A percentile compares a stretch with the other conserved stretches of the same genome.
phyloP scores from a whole-genome alignment of 163 green algal species.

The Scenedesmus sp. region DNA sequence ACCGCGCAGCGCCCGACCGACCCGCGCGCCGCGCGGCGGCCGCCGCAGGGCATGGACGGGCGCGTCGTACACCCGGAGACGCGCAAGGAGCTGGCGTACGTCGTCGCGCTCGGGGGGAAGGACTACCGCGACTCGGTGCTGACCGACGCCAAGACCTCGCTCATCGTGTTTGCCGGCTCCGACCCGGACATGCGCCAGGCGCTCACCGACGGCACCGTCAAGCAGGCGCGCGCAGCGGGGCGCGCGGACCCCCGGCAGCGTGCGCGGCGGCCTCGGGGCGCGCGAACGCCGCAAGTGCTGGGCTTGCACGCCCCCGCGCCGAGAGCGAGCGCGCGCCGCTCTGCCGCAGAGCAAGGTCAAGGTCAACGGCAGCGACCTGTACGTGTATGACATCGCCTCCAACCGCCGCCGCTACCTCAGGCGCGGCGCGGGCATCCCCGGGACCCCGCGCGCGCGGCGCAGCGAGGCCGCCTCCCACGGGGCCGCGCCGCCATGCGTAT shows the following conservation, averaged over 20 bases:
- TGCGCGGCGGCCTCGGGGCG: too few relatives aligned
- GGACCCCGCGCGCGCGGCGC: too few relatives aligned
- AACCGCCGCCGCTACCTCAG: too few relatives aligned
- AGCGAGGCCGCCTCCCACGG: too few relatives aligned
- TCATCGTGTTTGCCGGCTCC: constrained; percentile 27
- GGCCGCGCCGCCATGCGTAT: too few relatives aligned
- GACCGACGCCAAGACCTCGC: constrained; percentile 9
- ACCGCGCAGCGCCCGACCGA: too few relatives aligned
- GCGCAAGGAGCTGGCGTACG: constrained; percentile 43
- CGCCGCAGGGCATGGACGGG: constrained; percentile 42
- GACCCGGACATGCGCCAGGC: constrained; percentile 42
- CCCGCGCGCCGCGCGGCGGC: too few relatives aligned
- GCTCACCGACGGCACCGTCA: constrained; percentile 26
- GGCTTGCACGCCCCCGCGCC: too few relatives aligned
- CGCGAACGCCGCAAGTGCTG: too few relatives aligned
- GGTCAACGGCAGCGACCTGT: constrained; percentile 34
- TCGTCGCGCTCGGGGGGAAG: constrained; percentile 39
- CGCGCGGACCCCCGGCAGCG: too few relatives aligned
- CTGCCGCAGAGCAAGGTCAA: constrained; percentile 5
- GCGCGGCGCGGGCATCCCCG: too few relatives aligned
- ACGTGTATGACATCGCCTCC: constrained; percentile 34
- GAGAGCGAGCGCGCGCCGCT: too few relatives aligned
- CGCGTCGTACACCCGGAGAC: constrained; percentile 11
- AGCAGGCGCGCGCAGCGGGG: constrained; percentile 26
- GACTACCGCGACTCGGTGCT: constrained; percentile 45